Evolutionary conservation across 2,329 filamentous ascomycete genomes (phyloP), one percentile per base, ranked within the genome.

Genomic region (Trichophyton benhamiae): DNA sequence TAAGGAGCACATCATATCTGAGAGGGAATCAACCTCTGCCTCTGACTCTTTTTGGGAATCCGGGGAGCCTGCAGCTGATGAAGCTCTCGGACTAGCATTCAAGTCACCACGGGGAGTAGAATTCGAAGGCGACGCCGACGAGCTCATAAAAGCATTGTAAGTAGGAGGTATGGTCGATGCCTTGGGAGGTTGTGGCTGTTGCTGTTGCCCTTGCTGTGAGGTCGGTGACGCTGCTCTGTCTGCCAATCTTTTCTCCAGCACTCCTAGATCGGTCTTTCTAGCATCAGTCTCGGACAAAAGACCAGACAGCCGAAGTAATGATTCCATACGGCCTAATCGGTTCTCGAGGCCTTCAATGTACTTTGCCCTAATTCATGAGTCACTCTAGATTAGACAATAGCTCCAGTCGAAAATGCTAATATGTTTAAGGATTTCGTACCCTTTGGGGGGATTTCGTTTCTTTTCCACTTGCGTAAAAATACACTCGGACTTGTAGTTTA

Each of bases 291-390:
- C 91, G 52, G 85, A 87, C 9, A 97, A 80, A 4, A 97, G 79
- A 22, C 92, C 92, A 58, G 91, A 95, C 61, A 97, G 80, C 66
- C 88, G 84, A 66, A 97, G 76, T 62, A 99, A 77, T 65, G 89
- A 91, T 77, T 99, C 92, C 91, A 99, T 96, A 66, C 94, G 86
- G n/a, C 87, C 89, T 38, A 97, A 78, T 17, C 94, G 85, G 72
- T 97, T 97, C 76, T 99, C 92, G 57, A 99, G 81, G 11, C 91
- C 91, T 74, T 97, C 92, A 67, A 97, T 96, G 72, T 99, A 99
- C 75, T 97, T 97, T 60, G 94, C 94, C 63, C 90, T 95, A 66
- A 22, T 13, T 57, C 22, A 60, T 33, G 25, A 6, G 27, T 27
- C 8, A 53, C 57, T 2, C 3, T 11, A 11, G 15, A 22, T 62